Evolutionary conservation across 306 rosid genomes (phyloP), one percentile per base, ranked within the genome.

Genomic region (Quercus glauca): DNA sequence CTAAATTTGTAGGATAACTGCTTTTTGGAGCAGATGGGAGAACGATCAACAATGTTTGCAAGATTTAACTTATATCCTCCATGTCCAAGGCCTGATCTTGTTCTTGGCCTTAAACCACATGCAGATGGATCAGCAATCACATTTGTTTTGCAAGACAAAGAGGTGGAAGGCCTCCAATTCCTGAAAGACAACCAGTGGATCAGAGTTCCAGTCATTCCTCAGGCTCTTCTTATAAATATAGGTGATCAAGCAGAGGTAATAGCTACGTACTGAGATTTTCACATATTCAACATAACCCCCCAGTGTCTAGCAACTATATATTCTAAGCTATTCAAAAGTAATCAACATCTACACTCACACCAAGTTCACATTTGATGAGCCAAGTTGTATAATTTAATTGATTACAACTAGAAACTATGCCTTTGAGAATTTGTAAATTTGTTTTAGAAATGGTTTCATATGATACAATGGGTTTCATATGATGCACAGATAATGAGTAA

Each of bases 231-330:
- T 71, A 64, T 94, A 63, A 92, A 94, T 53, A 86, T 94, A 43
- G 98, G 98, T 70, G 98, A 94, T 79, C 94, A 90, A 86, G 79
- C 74, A 17, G 95, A 92, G 95, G 97, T 92, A 85, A 77, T 10
- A 43, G 13, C 52, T 45, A 35, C 11, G 41, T 13, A 29, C 67
- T 57, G 29, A 57, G 60, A 21, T 55, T 29, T 35, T 35, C 41
- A 35, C 41, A 35, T 35, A 8, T 35, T 35, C 8, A 35, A 35
- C 41, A 6, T 35, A 35, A 35, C 8, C 41, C 41, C 41, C 41
- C 8, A 6, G 41, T 35, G 37, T 33, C 37, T 35, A 35, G 41
- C 41, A 35, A 35, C 41, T 35, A 35, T 6, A 35, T 35, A 35
- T 35, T 35, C 41, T 35, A 35, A 35, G 41, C 41, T 35, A 35